A percentile compares a stretch with the other conserved stretches of the same genome.
phyloP scores from a whole-genome alignment of 139 green algal species.

The Asterochloris sp. region DNA sequence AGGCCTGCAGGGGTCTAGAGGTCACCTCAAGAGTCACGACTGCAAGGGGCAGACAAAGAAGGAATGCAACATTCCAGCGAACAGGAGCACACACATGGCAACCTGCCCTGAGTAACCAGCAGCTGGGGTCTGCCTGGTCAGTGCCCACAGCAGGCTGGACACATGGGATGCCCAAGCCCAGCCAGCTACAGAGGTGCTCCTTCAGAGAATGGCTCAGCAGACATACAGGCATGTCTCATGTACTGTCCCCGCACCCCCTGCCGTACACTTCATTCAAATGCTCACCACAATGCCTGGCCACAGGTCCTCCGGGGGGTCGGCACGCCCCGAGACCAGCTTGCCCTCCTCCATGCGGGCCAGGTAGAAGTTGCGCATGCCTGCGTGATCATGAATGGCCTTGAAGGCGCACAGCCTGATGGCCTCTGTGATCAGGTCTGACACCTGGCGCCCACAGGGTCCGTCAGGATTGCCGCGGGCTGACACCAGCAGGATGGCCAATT shows the following conservation, averaged over 20 bases:
- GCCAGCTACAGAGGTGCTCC: no score
- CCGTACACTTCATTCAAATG: not conserved
- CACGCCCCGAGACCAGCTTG: not conserved
- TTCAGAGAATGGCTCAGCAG: no score
- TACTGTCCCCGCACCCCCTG: not conserved
- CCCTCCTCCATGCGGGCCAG: constrained; percentile 9
- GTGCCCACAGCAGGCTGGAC: no score
- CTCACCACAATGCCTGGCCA: constrained; percentile 11
- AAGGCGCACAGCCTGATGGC: constrained; percentile 1
- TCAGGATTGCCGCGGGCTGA: no score
- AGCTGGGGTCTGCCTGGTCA: no score
- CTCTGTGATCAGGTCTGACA: constrained; percentile 3
- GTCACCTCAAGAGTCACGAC: not conserved
- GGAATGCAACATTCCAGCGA: not conserved
- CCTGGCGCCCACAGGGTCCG: no score
- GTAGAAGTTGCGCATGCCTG: constrained; percentile 4
- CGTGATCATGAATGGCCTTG: not conserved
- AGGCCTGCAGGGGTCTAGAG: not conserved
- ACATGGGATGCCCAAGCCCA: no score
- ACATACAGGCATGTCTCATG: no score
- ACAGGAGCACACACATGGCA: not conserved
- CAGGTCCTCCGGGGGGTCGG: not conserved
- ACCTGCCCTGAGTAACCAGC: no score
- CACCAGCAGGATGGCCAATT: no score
- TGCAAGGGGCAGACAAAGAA: not conserved